Evolutionary conservation across 371 early-diverging fungal species (phyloP), one percentile per base, ranked within the genome.

Genomic region (Mucor lusitanicus): DNA sequence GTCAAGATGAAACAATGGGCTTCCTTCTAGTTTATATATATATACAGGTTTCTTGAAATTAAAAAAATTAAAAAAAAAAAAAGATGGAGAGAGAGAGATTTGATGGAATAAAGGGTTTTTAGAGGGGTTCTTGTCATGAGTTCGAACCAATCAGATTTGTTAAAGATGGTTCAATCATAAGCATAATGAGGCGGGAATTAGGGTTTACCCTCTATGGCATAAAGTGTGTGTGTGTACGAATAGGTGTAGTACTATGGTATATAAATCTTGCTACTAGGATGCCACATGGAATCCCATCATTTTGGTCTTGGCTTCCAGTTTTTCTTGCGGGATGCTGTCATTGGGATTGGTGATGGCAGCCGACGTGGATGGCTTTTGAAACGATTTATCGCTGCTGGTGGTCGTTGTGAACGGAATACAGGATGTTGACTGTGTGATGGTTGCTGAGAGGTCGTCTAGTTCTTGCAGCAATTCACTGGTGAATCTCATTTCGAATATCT

Each of bases 401-500:
- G 59, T 60, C 3, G 65, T 57, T 23, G 65, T 67, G 37, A 61
- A 67, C 11, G 67, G 11, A 35, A 67, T 46, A 12, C 62, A 62
- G 8, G 62, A 35, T 25, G 62, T 53, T 0, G 62, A 48, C 5
- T 23, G 60, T 21, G 53, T 28, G 4, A 54, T 44, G 17, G 61
- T 59, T 4, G 64, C 67, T 2, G 71, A 59, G 9, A 72, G 53
- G 0, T 71, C 69, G 65, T 83, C 83, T 19, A 83, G 25, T n/a
- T 72, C 70, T 35, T 70, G 55, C 32, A 86, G 64, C 9, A 74
- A 40, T 48, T 81, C 76, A 1, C 73, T 68, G 1, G 83, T 85
- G 35, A 89, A 85, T 17, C 80, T 75, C 70, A 90, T 73, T 50
- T 95, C 93, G 77, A 96, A 96, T 8, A 93, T 78, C 13, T 94